Evolutionary conservation across 139 green algal species (phyloP), one percentile per base, ranked within the genome.

Genomic region (Cymbomonas tetramitiformis): DNA sequence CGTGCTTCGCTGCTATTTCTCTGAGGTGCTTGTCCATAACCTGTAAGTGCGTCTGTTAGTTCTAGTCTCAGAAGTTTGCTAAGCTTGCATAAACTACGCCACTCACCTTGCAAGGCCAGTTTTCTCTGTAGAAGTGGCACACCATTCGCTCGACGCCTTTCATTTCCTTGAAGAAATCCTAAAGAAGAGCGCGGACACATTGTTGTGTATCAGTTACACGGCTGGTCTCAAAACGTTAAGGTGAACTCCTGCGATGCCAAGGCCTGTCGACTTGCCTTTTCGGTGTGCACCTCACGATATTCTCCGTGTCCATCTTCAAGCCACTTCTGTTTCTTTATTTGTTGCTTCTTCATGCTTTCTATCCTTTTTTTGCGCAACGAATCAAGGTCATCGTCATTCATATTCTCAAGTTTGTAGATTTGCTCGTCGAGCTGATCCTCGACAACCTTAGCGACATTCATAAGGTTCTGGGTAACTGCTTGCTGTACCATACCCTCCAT

Each of bases 81-180:
- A 53, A 10, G 31, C 12, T 10, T 19, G 46, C 12, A 15, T 53
- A 53, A 53, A 38, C 18, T 53, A 25, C 3, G 7, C 51, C 3
- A n/a, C n/a, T n/a, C 48, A 90, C 83, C 81, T 94, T 84, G 76
- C 88, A 96, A 0, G 87, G 87, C 70, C 74, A 83, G 61, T 80
- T 89, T 18, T 86, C 64, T 2, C 82, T 49, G 61, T 82, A 94
- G 48, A 95, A 97, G 56, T 94, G 85, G 66, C 79, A 91, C 0
- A 95, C 69, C 67, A 93, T 79, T 28, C 85, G 58, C n/a, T 91
- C 84, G 56, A 88, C 87, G 0, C 79, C 79, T 70, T 96, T 97
- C 62, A 93, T 86, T 43, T 85, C 83, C 28, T 55, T 55, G 56
- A 98, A 98, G 62, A 98, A 98, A 8, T 94, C 85, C n/a, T n/a